Evolutionary conservation across 2,329 filamentous ascomycete species (phyloP).

Genomic region (Blastomyces gilchristii): DNA sequence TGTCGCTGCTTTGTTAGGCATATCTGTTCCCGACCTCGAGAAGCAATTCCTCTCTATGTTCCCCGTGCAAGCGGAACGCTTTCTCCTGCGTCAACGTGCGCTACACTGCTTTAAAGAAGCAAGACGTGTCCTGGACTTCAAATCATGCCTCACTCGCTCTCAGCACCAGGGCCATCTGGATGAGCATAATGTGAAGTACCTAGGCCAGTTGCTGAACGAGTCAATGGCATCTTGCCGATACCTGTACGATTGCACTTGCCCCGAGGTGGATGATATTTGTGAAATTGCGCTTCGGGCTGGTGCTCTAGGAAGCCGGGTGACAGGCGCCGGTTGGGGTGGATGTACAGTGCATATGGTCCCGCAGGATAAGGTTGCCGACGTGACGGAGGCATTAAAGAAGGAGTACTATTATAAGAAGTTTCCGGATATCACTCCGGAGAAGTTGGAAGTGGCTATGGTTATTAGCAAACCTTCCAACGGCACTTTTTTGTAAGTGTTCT

Average conservation of each 20-base stretch:
- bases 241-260: conserved; percentile 82
- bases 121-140: conserved; percentile 72
- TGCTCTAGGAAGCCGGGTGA: conserved; percentile 73
- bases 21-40: conserved; percentile 62
- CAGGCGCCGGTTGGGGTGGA: conserved; percentile 92
- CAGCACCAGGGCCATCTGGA: conserved; percentile 39
- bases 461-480: conserved; percentile 63
- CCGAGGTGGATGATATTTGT: conserved; percentile 86
- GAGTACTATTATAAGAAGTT: conserved; percentile 73
- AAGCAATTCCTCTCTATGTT: conserved; percentile 74
- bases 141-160: conserved; percentile 54
- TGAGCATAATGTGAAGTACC: conserved; percentile 57
- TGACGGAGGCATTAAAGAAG: conserved; percentile 65
- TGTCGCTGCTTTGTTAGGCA: conserved; percentile 60
- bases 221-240: conserved; percentile 83
- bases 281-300: conserved; percentile 66
- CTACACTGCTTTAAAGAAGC: conserved; percentile 88
- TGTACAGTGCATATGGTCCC: conserved; percentile 91
- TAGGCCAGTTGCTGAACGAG: conserved; percentile 77
- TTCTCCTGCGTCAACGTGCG: conserved; percentile 79
- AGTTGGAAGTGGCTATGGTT: conserved; percentile 68
- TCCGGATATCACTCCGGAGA: conserved; percentile 58
- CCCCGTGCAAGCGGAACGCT: conserved; percentile 75
- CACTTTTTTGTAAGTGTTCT: conserved; percentile 31
- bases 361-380: conserved; percentile 64